A percentile compares a stretch with the other conserved stretches of the same genome.
Evolutionary conservation across 306 rosid species (phyloP).

Genomic region (Cucumis sativus): Cucumber_9930_V3 NC_026655.2:27897501-27898000

Average conservation of each 20-base stretch:
- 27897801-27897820: neutral
- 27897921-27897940: neutral
- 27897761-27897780: neutral
- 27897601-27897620: neutral
- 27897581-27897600: neutral
- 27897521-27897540: too few species aligned
- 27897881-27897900: neutral
- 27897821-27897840: neutral
- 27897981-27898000: neutral
- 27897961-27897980: too few species aligned
- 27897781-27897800: neutral
- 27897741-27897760: neutral
- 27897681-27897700: neutral
- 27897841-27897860: neutral
- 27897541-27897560: too few species aligned
- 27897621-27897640: neutral
- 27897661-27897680: neutral
- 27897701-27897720: too few species aligned
- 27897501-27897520: too few species aligned
- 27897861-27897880: neutral
- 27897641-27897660: neutral
- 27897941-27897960: too few species aligned
- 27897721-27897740: neutral
- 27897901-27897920: too few species aligned
- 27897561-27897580: neutral